These are phyloP conservation scores for Dicorynia guianensis DNA, from an alignment of 306 rosid species.

Conservation along the genomic window DNA sequence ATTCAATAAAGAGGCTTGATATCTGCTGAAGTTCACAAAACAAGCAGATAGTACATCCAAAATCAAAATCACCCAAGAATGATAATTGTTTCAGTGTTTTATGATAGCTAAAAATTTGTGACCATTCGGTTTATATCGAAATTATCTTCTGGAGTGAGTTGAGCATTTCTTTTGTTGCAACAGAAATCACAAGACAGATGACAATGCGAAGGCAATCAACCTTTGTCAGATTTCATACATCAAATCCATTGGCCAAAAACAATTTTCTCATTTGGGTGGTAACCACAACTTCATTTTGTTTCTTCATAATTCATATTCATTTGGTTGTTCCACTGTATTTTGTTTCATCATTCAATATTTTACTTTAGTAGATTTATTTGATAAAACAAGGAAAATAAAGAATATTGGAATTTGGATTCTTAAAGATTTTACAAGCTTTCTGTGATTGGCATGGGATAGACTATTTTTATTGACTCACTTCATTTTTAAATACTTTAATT, in stretches of 20 bases:
- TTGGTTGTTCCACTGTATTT: slow-evolving; percentile 8
- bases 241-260: slow-evolving; percentile 70
- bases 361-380: too few species aligned
- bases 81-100: too few species aligned
- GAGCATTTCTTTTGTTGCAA: slow-evolving; percentile 39
- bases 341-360: not conserved
- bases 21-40: too few species aligned
- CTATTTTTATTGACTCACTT: not conserved
- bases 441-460: too few species aligned
- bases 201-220: slow-evolving; percentile 86
- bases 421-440: too few species aligned
- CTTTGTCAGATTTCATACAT: slow-evolving; percentile 71
- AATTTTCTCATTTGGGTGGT: slow-evolving; percentile 79
- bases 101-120: not conserved
- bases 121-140: slow-evolving; percentile 17
- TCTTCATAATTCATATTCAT: slow-evolving; percentile 29
- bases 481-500: slow-evolving; percentile 13
- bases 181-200: slow-evolving; percentile 75
- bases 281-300: slow-evolving; percentile 44
- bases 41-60: too few species aligned
- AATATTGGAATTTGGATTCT: too few species aligned
- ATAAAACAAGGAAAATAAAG: too few species aligned
- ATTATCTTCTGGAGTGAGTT: slow-evolving; percentile 17
- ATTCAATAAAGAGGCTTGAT: too few species aligned
- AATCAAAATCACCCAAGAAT: too few species aligned